Conservation (phyloP, 2,329 filamentous ascomycete species). For the Diaporthe eres region DNA sequence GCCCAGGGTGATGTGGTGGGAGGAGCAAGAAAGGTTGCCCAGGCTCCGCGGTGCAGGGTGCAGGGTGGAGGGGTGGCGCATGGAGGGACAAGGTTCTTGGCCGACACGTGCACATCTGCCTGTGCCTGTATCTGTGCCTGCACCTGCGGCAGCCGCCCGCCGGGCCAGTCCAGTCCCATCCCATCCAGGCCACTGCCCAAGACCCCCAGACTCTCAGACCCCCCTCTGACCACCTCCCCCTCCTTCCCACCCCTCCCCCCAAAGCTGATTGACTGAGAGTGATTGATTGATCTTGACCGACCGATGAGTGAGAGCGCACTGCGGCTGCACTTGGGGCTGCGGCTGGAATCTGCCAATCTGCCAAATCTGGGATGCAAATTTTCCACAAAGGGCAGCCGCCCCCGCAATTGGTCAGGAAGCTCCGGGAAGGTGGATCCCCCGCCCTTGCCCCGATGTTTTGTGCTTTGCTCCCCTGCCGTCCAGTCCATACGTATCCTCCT, state of each 20-base stretch:
- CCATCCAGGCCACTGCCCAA: neutral
- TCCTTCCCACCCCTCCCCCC: neutral
- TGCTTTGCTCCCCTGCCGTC: neutral
- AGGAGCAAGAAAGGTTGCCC: neutral
- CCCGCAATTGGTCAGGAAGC: slow-evolving; percentile 24
- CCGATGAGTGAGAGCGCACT: neutral
- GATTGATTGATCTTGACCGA: neutral
- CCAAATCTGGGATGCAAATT: slow-evolving; percentile 31
- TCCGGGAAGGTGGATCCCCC: slow-evolving; percentile 8
- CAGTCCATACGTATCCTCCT: neutral
- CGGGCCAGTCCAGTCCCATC: neutral
- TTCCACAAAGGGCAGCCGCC: slow-evolving; percentile 30
- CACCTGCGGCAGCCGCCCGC: slow-evolving; percentile 1
- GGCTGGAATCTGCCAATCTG: slow-evolving; percentile 33
- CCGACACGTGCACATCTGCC: slow-evolving; percentile 24
- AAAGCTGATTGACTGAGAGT: neutral
- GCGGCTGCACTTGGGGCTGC: slow-evolving; percentile 22
- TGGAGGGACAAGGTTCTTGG: slow-evolving; percentile 22
- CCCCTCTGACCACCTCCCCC: neutral
- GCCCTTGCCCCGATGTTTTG: neutral
- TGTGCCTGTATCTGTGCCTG: slow-evolving; percentile 10
- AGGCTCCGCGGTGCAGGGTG: neutral
- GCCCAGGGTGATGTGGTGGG: neutral
- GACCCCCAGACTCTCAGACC: neutral
- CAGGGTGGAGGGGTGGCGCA: slow-evolving; percentile 24